Evolutionary conservation across 352 stramenopile species (phyloP), one percentile per base, ranked within the genome.

Genomic region (Blastocystis sp.): DNA sequence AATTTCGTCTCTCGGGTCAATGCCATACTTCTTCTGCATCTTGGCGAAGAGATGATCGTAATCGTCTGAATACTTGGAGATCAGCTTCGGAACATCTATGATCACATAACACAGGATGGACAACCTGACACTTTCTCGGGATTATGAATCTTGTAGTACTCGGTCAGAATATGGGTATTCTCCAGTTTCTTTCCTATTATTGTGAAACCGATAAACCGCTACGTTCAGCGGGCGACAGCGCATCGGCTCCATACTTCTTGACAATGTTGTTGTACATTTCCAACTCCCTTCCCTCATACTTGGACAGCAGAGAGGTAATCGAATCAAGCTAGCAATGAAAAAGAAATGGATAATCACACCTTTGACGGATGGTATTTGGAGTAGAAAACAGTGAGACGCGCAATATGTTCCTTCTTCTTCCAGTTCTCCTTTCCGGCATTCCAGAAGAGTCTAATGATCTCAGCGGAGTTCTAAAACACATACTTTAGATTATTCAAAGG

Each of bases 61-160:
- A 51, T 73, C 61, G 29, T 73, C 61, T 18, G 16, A 11, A 24
- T 73, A 73, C 36, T 73, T 73, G 14, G 18, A 48, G 61, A 73
- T 40, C 21, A 73, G 32, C n/a, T n/a, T 53, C 29, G 29, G 32
- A 51, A 73, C 61, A 51, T 73, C 61, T 73, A 29, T 27, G 3
- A 40, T 73, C 8, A 73, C 14, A 34, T 32, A 51, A 32, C 8
- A 4, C 1, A 73, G 36, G 9, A 51, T 14, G n/a, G 38, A 14
- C 8, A 27, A 73, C 61, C 61, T 73, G 29, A 46, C 18, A 73
- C 8, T 7, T 51, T 46, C 18, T 49, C 61, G n/a, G 61, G 61
- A 49, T 73, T 73, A 29, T 73, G 61, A 51, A 73, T 51, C 36
- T 73, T 73, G 44, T 73, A 73, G 36, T 73, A 73, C 32, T 73